Percentiles rank a stretch among this genome's conserved stretches.
phyloP scores from a whole-genome alignment of 2,329 filamentous ascomycete genomes.

The Cordyceps farinosa region DNA sequence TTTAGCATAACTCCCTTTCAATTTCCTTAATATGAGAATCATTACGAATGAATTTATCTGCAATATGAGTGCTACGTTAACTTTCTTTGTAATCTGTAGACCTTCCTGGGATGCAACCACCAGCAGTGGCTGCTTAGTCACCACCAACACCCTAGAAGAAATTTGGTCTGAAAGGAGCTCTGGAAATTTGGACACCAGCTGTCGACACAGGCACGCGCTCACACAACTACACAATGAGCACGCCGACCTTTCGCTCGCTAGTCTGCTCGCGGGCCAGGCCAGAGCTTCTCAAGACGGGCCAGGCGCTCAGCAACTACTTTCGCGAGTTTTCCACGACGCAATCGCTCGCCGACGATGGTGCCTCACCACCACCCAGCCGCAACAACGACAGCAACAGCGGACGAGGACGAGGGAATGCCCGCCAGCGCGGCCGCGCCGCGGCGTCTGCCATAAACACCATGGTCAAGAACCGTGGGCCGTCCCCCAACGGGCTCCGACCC shows the following conservation, averaged over 20 bases:
- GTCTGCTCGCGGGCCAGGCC: conserved; percentile 34
- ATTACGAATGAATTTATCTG: neutral
- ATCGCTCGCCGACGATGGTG: conserved; percentile 30
- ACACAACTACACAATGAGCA: conserved; percentile 32
- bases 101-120: too few species aligned
- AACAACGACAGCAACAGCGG: conserved; percentile 15
- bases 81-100: neutral
- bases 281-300: conserved; percentile 31
- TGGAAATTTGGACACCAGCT: conserved; percentile 1
- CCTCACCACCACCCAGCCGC: neutral
- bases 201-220: conserved; percentile 2
- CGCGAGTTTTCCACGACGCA: conserved; percentile 39
- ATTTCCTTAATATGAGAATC: conserved; percentile 15
- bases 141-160: conserved; percentile 7
- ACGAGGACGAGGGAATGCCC: conserved; percentile 21
- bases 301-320: conserved; percentile 32
- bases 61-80: neutral
- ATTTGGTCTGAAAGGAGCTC: conserved; percentile 10
- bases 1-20: conserved; percentile 6
- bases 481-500: neutral
- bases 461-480: conserved; percentile 23
- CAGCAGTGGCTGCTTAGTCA: conserved; percentile 10
- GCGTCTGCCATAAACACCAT: conserved; percentile 34
- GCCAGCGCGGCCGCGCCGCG: conserved; percentile 33
- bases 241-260: conserved; percentile 36